These are phyloP conservation scores for Magnaporthales sp. DNA, from an alignment of 2,329 filamentous ascomycete species.

Conservation along the genomic window DNA sequence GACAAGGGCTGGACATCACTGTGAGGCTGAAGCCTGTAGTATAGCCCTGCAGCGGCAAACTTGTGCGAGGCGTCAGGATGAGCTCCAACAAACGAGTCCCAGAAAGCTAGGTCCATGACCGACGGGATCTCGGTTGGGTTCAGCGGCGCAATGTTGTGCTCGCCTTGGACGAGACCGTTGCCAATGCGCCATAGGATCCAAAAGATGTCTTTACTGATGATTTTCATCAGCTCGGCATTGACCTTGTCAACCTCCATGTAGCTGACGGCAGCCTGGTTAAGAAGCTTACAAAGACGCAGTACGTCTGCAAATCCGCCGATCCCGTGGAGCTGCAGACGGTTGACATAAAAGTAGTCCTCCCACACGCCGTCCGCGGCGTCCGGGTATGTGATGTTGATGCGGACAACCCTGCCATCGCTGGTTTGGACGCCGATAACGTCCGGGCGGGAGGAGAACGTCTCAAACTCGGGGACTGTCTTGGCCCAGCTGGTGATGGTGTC, in stretches of 20 bases:
- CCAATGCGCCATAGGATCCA: conserved; percentile 26
- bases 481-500: conserved; percentile 33
- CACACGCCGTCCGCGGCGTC: conserved; percentile 11
- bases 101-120: conserved; percentile 13
- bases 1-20: neutral
- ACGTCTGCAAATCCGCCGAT: conserved; percentile 10
- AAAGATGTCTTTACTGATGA: conserved; percentile 20
- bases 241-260: conserved; percentile 15
- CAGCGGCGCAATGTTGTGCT: conserved; percentile 11
- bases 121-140: conserved; percentile 8
- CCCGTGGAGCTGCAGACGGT: conserved; percentile 6
- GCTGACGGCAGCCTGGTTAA: conserved; percentile 23
- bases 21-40: neutral
- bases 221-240: conserved; percentile 4
- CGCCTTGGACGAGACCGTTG: conserved; percentile 8
- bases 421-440: conserved; percentile 36
- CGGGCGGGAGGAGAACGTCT: conserved; percentile 17
- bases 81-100: conserved; percentile 12
- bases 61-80: conserved; percentile 17
- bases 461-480: conserved; percentile 20
- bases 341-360: conserved; percentile 21
- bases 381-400: conserved; percentile 28
- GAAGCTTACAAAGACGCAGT: conserved; percentile 24
- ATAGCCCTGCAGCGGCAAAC: conserved; percentile 21
- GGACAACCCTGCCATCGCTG: conserved; percentile 18